Evolutionary conservation across 148 eudicot genomes (phyloP).

Genomic region (Selenicereus undatus): DNA sequence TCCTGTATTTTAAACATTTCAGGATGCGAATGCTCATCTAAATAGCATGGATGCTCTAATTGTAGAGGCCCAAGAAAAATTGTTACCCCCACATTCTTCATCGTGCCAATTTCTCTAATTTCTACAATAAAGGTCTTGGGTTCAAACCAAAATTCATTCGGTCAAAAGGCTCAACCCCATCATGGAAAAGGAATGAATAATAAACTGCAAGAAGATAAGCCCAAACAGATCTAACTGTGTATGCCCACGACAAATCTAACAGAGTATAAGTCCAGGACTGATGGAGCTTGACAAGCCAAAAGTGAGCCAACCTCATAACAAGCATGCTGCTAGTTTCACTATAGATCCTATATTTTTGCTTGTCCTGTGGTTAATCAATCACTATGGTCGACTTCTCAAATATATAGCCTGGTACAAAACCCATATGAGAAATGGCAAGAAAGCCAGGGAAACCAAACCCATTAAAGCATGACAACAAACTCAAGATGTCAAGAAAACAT

Average conservation of each 20-base stretch:
- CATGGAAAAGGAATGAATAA: background rate
- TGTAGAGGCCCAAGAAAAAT: background rate
- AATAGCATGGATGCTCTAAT: background rate
- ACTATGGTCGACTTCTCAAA: background rate
- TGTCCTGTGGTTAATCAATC: background rate
- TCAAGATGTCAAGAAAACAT: constrained; percentile 22
- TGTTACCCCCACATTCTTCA: too few relatives aligned
- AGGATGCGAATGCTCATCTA: background rate
- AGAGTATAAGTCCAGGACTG: background rate
- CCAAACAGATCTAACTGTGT: background rate
- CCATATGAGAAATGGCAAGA: background rate
- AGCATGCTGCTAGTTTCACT: background rate
- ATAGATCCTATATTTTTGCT: background rate
- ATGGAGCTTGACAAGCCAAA: background rate
- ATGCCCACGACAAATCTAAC: background rate
- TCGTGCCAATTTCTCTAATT: background rate
- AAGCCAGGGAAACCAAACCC: background rate
- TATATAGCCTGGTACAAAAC: too few relatives aligned
- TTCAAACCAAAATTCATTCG: background rate
- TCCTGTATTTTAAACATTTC: background rate
- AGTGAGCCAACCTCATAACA: background rate
- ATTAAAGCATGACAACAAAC: background rate
- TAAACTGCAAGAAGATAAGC: background rate
- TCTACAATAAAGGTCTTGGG: background rate
- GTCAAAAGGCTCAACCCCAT: background rate